Conservation (phyloP, 257 asterid genomes). For the Plantago major region DNA sequence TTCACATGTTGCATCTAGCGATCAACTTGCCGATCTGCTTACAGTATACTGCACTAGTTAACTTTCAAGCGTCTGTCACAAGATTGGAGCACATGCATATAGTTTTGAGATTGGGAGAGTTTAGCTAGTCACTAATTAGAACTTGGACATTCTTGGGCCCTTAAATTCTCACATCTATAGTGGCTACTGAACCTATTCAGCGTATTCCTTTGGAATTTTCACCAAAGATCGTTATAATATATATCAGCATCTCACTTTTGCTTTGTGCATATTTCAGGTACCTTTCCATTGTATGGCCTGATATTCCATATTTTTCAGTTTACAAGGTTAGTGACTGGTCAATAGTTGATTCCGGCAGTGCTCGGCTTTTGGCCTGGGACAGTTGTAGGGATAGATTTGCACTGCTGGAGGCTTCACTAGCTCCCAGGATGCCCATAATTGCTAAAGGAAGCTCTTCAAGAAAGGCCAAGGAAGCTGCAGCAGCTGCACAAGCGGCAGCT, state of each 20-base stretch:
- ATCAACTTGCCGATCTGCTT: neutral
- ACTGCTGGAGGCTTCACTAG: slow-evolving; percentile 69
- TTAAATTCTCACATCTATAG: too few relatives aligned
- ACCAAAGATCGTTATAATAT: neutral
- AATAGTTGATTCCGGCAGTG: slow-evolving; percentile 95
- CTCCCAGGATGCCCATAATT: slow-evolving; percentile 89
- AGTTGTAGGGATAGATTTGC: slow-evolving; percentile 91
- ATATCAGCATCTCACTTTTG: slow-evolving; percentile 4
- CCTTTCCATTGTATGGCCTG: slow-evolving; percentile 95
- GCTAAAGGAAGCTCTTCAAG: slow-evolving; percentile 91
- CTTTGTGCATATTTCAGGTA: slow-evolving; percentile 54
- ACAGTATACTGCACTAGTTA: too few relatives aligned
- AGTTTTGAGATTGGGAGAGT: too few relatives aligned
- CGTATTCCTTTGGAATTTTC: slow-evolving; percentile 4
- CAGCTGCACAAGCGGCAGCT: slow-evolving; percentile 91
- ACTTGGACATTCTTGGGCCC: too few relatives aligned
- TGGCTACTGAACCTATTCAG: too few relatives aligned
- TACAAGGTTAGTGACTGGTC: slow-evolving; percentile 98
- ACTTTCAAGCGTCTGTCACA: too few relatives aligned
- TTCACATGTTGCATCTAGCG: neutral
- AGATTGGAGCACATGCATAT: too few relatives aligned
- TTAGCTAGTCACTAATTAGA: too few relatives aligned
- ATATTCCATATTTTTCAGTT: slow-evolving; percentile 91
- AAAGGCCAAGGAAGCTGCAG: slow-evolving; percentile 95
- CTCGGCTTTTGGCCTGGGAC: slow-evolving; percentile 98